Conservation (phyloP, 23 red algal species). For the Chondrus crispus region DNA sequence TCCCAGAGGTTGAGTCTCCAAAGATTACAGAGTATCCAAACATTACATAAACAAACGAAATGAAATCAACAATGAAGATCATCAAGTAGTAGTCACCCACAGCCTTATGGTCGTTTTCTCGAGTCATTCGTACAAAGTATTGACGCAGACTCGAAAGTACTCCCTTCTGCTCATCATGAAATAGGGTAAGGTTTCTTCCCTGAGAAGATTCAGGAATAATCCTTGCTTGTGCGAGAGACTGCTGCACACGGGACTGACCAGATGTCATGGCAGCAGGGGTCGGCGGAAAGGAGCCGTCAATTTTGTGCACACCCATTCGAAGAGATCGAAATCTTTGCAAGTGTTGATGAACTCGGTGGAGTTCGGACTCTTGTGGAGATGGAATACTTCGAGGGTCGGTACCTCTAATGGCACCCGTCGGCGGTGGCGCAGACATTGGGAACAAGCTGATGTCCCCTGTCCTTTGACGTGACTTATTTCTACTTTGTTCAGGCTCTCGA, state of each 20-base stretch:
- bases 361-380: no score
- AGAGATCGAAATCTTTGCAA: no score
- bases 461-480: no score
- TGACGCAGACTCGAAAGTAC: background rate
- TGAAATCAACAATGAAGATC: slow-evolving; percentile 38
- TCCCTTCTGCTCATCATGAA: background rate
- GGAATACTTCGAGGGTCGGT: no score
- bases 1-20: background rate
- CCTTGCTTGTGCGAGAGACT: background rate
- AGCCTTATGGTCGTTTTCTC: slow-evolving; percentile 24
- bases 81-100: slow-evolving; percentile 57
- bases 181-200: background rate
- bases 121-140: slow-evolving; percentile 27
- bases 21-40: slow-evolving; percentile 60
- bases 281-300: background rate
- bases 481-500: no score
- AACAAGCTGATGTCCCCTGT: no score
- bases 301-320: no score
- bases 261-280: background rate
- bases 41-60: slow-evolving; percentile 57
- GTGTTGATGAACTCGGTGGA: no score
- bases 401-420: no score
- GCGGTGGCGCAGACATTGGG: no score
- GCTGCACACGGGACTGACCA: background rate
- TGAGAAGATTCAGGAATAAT: background rate